Percentiles rank a stretch among this genome's conserved stretches.
Evolutionary conservation across 1,284 basidiomycete genomes (phyloP).

Genomic region (Ceratobasidium sp.): DNA sequence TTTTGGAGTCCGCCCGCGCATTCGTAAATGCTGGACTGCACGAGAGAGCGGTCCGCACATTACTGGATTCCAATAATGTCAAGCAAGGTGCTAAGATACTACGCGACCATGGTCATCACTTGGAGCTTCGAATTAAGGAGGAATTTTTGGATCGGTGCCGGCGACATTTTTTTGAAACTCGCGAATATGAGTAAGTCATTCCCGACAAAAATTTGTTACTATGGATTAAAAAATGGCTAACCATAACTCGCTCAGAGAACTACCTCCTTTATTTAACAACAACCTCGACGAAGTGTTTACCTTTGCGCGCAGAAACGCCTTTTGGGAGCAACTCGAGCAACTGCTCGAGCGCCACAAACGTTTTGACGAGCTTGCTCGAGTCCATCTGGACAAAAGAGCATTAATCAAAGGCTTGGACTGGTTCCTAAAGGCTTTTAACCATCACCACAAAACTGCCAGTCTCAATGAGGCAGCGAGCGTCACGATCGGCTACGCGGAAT

Average conservation of each 20-base stretch:
- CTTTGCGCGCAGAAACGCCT: background rate
- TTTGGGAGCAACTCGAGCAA: background rate
- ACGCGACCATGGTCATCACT: background rate
- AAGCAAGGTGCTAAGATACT: background rate
- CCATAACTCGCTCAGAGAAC: background rate
- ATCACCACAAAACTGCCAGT: background rate
- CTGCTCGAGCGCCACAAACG: background rate
- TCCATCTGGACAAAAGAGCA: background rate
- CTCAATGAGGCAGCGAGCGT: conserved; percentile 6
- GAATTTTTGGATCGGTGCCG: conserved; percentile 5
- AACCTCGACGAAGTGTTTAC: background rate
- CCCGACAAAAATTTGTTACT: background rate
- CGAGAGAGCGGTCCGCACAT: conserved; percentile 16
- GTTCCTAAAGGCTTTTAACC: background rate
- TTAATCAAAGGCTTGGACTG: background rate
- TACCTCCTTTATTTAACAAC: conserved; percentile 10
- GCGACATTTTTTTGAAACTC: background rate
- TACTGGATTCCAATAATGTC: background rate
- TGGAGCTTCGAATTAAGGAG: background rate
- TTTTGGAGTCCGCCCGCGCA: background rate
- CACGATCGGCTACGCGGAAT: background rate
- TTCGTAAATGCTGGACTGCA: conserved; percentile 21
- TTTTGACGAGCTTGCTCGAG: conserved; percentile 14
- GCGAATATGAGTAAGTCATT: conserved; percentile 5
- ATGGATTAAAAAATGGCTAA: background rate